Percentiles rank a stretch among this genome's conserved stretches.
Evolutionary conservation across 2,329 filamentous ascomycete genomes (phyloP).

Genomic region (Scorias spongiosa): DNA sequence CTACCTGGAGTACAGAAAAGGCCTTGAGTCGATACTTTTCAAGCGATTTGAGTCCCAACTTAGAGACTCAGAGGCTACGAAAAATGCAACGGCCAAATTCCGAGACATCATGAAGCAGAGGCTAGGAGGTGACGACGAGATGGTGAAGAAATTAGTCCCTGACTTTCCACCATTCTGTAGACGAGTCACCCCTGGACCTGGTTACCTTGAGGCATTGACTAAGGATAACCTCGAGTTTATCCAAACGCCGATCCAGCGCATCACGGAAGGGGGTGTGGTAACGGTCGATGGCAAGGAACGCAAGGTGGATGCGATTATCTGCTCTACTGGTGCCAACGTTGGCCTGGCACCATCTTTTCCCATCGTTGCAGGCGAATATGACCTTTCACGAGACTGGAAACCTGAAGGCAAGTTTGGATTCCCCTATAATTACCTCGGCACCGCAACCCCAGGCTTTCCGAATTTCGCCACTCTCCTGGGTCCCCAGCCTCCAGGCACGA

Average conservation of each 20-base stretch:
- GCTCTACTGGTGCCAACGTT: conserved; percentile 30
- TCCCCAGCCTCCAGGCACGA: conserved; percentile 26
- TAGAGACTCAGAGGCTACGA: conserved; percentile 24
- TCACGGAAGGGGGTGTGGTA: conserved; percentile 23
- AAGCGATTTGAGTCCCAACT: conserved; percentile 28
- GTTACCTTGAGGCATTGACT: conserved; percentile 36
- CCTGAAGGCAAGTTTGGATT: conserved; percentile 21
- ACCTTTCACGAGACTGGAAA: conserved; percentile 11
- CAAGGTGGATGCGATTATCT: conserved; percentile 29
- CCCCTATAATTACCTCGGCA: conserved; percentile 14
- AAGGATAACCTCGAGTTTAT: conserved; percentile 31
- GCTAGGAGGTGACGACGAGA: conserved; percentile 23
- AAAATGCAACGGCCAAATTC: conserved; percentile 22
- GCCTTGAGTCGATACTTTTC: conserved; percentile 43
- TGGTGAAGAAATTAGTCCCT: conserved; percentile 27
- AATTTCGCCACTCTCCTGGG: conserved; percentile 29
- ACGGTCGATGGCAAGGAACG: conserved; percentile 26
- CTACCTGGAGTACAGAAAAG: conserved; percentile 37
- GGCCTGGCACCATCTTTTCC: conserved; percentile 25
- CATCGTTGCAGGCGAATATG: conserved; percentile 17
- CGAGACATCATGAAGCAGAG: conserved; percentile 26
- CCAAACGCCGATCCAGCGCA: conserved; percentile 23
- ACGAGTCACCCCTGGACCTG: conserved; percentile 35
- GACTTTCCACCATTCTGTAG: conserved; percentile 32
- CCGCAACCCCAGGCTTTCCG: conserved; percentile 17